A percentile compares a stretch with the other conserved stretches of the same genome.
Evolutionary conservation across 2,329 filamentous ascomycete species (phyloP).

Genomic region (Diaporthe batatas): DNA sequence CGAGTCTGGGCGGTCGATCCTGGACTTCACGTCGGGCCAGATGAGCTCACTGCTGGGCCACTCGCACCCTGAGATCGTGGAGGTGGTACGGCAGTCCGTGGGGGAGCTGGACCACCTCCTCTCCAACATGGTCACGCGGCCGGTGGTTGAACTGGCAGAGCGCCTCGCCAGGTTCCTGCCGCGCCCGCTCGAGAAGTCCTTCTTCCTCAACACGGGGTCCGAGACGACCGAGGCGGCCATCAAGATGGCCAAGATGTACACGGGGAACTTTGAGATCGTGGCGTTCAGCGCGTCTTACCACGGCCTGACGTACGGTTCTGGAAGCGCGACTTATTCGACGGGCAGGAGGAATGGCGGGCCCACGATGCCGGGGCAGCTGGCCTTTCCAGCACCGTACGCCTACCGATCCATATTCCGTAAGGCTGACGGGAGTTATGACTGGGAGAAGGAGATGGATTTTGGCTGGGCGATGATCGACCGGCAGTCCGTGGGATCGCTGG

Average conservation of each 20-base stretch:
- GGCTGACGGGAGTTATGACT: conserved; percentile 72
- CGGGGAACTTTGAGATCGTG: conserved; percentile 74
- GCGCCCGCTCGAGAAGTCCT: conserved; percentile 62
- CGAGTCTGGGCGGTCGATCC: conserved; percentile 57
- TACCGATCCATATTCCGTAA: conserved; percentile 73
- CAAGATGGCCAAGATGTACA: conserved; percentile 73
- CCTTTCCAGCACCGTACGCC: conserved; percentile 70
- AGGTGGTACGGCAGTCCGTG: conserved; percentile 61
- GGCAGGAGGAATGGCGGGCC: conserved; percentile 62
- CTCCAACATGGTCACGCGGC: conserved; percentile 67
- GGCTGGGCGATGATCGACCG: conserved; percentile 72
- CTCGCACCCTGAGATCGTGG: conserved; percentile 68
- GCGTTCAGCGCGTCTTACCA: conserved; percentile 71
- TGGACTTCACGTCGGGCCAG: conserved; percentile 72
- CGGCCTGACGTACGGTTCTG: conserved; percentile 68
- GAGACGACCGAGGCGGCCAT: conserved; percentile 72
- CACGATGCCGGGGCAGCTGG: conserved; percentile 67
- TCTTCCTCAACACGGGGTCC: conserved; percentile 69
- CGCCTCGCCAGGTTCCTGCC: conserved; percentile 62
- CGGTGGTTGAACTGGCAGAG: conserved; percentile 66
- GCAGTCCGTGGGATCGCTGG: conserved; percentile 70
- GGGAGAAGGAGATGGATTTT: conserved; percentile 74
- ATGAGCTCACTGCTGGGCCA: conserved; percentile 71
- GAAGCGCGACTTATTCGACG: conserved; percentile 66
- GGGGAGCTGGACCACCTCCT: conserved; percentile 68